Base-by-base conservation (phyloP, 345 rosid genomes). In the Rhizophora mangle region DNA sequence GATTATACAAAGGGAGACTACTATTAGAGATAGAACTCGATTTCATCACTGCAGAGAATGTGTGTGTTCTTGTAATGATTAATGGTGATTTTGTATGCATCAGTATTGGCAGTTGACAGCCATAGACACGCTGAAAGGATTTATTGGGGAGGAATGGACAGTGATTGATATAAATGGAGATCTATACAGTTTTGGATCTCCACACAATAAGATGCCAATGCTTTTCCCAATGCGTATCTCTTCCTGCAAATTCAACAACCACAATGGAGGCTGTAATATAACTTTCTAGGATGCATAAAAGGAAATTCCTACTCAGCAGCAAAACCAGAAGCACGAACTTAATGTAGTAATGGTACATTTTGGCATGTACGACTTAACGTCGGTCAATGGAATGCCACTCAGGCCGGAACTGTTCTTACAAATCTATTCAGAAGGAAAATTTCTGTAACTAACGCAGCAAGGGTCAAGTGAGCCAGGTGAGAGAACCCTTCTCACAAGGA, bases 41-140 rank as follows among this genome's bases (percentile, higher is more conserved):
- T 83, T 80, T 74, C 79, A 76, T 67, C 78, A 70, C 69, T 78
- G 62, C 65, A 78, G 52, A 74, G 73, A 68, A 71, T 81, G 82
- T 20, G 58, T 68, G 27, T 78, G 84, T 72, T 80, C 82, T 36
- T 83, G 82, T 60, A 68, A 71, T 62, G 82, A 83, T 60, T 73
- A 65, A 32, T 60, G 78, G 84, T 76, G 67, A 80, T 22, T 16
- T 63, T 67, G 31, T 22, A n/a, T 39, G 29, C 10, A 27, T 26
- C 21, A 20, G 20, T 29, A 21, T 58, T 32, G 31, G 19, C 47
- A 27, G 7, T 49, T 1, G 3, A 49, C n/a, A 64, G 26, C 26
- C 20, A 4, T 18, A 18, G 39, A 47, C 6, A 32, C 36, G 6
- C 51, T 6, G 8, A 37, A 62, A 37, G 52, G 10, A 34, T 37